Evolutionary conservation across 345 rosid species (phyloP).

Genomic region (Jatropha curcas): DNA sequence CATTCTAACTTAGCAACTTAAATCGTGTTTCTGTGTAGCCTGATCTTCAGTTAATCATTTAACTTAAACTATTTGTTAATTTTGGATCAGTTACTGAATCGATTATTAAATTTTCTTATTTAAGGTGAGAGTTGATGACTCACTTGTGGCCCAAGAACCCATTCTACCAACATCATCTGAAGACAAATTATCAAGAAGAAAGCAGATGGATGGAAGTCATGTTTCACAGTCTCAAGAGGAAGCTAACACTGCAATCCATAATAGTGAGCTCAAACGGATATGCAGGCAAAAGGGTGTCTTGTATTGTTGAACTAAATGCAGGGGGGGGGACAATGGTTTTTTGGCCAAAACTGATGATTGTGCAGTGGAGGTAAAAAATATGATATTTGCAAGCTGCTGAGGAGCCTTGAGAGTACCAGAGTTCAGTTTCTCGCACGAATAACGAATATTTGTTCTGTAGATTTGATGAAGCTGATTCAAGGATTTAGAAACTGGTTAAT

Average conservation of each 20-base stretch:
- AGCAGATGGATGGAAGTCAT: slow-evolving; percentile 16
- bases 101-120: neutral
- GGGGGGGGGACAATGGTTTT: slow-evolving; percentile 41
- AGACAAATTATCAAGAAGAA: slow-evolving; percentile 11
- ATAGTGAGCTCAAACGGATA: slow-evolving; percentile 26
- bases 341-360: slow-evolving; percentile 33
- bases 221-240: slow-evolving; percentile 20
- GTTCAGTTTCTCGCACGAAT: too few relatives aligned
- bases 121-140: slow-evolving; percentile 45
- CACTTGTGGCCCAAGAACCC: slow-evolving; percentile 16
- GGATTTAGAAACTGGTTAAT: neutral
- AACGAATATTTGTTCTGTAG: neutral
- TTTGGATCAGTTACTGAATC: neutral
- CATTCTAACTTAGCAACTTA: neutral
- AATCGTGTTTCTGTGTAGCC: neutral
- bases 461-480: neutral
- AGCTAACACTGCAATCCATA: slow-evolving; percentile 21
- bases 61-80: too few relatives aligned
- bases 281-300: slow-evolving; percentile 36
- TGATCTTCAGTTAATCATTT: neutral
- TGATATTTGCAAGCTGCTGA: slow-evolving; percentile 8
- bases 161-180: slow-evolving; percentile 19
- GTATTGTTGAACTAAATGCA: slow-evolving; percentile 36
- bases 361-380: slow-evolving; percentile 18
- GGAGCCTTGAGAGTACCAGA: slow-evolving; percentile 1